phyloP scores from a whole-genome alignment of 1,284 basidiomycete genomes.

The Inonotus obliquus region DNA sequence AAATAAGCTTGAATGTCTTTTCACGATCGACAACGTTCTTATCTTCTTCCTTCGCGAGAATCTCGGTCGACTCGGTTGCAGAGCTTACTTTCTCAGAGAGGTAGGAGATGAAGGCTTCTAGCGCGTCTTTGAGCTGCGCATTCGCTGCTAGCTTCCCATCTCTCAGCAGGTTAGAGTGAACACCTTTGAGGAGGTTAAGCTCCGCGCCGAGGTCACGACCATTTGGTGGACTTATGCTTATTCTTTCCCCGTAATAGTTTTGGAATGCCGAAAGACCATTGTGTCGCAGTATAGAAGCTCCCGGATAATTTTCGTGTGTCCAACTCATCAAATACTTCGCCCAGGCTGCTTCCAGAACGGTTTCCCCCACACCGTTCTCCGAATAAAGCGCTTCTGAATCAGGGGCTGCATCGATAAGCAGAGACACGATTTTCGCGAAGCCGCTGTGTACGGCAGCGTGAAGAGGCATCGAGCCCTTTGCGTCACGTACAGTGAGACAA shows the following conservation, averaged over 20 bases:
- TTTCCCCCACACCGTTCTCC: slow-evolving; percentile 53
- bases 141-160: slow-evolving; percentile 10
- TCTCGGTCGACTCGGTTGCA: not conserved
- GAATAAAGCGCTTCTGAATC: slow-evolving; percentile 33
- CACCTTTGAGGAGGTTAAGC: slow-evolving; percentile 5
- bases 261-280: not conserved
- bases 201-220: not conserved
- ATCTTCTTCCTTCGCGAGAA: not conserved
- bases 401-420: slow-evolving; percentile 33
- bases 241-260: not conserved
- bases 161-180: not conserved
- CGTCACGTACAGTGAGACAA: slow-evolving; percentile 34
- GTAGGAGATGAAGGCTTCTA: slow-evolving; percentile 9
- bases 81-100: not conserved
- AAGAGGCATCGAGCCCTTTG: slow-evolving; percentile 41
- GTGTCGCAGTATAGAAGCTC: not conserved
- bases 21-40: slow-evolving; percentile 18
- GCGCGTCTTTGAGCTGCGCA: slow-evolving; percentile 6
- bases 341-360: slow-evolving; percentile 41
- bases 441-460: slow-evolving; percentile 39
- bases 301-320: slow-evolving; percentile 10
- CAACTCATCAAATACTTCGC: slow-evolving; percentile 22
- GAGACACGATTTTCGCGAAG: slow-evolving; percentile 31
- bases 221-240: not conserved
- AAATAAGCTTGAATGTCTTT: slow-evolving; percentile 26